A percentile compares a stretch with the other conserved stretches of the same genome.
These are phyloP conservation scores for Botrytis pseudocinerea DNA, from an alignment of 2,329 filamentous ascomycete species.

Conservation along the genomic window DNA sequence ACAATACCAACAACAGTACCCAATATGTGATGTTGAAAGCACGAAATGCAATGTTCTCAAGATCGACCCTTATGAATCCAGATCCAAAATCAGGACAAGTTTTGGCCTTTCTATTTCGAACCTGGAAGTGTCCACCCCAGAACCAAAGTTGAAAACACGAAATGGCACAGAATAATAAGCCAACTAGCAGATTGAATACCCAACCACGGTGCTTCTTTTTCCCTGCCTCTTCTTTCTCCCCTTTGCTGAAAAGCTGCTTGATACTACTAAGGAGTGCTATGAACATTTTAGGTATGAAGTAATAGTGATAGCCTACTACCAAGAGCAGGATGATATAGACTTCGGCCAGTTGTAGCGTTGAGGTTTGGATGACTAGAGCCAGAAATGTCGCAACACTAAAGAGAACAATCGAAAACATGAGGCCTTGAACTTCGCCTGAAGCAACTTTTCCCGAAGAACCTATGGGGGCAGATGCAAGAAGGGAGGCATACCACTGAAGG, in stretches of 20 bases:
- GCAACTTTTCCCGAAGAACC: too few relatives aligned
- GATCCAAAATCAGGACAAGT: constrained; percentile 8
- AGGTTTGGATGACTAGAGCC: too few relatives aligned
- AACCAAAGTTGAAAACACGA: constrained; percentile 13
- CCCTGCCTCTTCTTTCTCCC: too few relatives aligned
- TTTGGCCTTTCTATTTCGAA: neutral
- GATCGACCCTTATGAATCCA: neutral
- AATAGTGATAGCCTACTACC: too few relatives aligned
- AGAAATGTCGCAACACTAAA: too few relatives aligned
- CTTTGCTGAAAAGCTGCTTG: too few relatives aligned
- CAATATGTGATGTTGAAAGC: constrained; percentile 8
- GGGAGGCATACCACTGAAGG: too few relatives aligned
- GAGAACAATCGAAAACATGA: too few relatives aligned
- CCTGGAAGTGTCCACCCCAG: constrained; percentile 1
- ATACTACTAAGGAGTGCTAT: neutral
- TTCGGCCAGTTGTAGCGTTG: too few relatives aligned
- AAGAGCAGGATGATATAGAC: too few relatives aligned
- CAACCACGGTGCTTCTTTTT: neutral
- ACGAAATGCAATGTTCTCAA: constrained; percentile 2
- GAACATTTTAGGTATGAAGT: neutral
- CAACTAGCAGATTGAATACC: neutral
- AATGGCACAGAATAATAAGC: neutral
- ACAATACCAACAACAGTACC: neutral
- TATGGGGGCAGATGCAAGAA: too few relatives aligned
- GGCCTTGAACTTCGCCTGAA: too few relatives aligned